These are phyloP conservation scores for Neurospora sp. DNA, from an alignment of 495 filamentous ascomycete genomes.

Conservation along the genomic window DNA sequence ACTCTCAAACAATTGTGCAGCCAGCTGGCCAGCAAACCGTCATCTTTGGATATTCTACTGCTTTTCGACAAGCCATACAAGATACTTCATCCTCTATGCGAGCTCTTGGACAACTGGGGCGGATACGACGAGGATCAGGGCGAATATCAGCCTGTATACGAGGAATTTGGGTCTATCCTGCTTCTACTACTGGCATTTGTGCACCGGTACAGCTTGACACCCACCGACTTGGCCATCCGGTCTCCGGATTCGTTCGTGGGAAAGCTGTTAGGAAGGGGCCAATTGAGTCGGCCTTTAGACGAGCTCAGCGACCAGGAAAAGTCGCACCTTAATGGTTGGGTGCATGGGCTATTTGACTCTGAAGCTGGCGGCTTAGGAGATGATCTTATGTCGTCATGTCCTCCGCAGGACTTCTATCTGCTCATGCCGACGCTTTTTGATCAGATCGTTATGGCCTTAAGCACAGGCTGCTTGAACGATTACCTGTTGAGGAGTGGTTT, in stretches of 20 bases:
- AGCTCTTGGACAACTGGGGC: conserved; percentile 74
- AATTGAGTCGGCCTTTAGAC: conserved; percentile 49
- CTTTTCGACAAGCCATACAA: conserved; percentile 70
- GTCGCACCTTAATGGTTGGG: conserved; percentile 72
- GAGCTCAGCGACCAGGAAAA: conserved; percentile 65
- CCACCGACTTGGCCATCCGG: conserved; percentile 54
- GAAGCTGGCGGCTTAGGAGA: conserved; percentile 66
- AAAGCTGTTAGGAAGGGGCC: conserved; percentile 60
- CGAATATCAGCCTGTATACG: conserved; percentile 93
- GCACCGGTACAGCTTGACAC: conserved; percentile 68
- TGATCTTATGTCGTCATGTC: conserved; percentile 83
- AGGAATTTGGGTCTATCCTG: conserved; percentile 87
- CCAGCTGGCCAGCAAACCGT: conserved; percentile 65
- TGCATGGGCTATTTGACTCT: conserved; percentile 74
- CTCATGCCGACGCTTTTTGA: conserved; percentile 84
- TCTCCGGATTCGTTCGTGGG: conserved; percentile 61
- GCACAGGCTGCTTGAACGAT: conserved; percentile 57
- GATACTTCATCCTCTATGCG: conserved; percentile 74
- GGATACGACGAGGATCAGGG: conserved; percentile 86
- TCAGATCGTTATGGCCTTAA: conserved; percentile 70
- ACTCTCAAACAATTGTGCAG: conserved; percentile 77
- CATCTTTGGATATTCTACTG: conserved; percentile 73
- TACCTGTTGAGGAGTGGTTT: conserved; percentile 80
- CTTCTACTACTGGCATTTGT: conserved; percentile 74
- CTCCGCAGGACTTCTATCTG: conserved; percentile 86